phyloP scores from a whole-genome alignment of 2,329 filamentous ascomycete species.

The Aspergillus cejpii region DNA sequence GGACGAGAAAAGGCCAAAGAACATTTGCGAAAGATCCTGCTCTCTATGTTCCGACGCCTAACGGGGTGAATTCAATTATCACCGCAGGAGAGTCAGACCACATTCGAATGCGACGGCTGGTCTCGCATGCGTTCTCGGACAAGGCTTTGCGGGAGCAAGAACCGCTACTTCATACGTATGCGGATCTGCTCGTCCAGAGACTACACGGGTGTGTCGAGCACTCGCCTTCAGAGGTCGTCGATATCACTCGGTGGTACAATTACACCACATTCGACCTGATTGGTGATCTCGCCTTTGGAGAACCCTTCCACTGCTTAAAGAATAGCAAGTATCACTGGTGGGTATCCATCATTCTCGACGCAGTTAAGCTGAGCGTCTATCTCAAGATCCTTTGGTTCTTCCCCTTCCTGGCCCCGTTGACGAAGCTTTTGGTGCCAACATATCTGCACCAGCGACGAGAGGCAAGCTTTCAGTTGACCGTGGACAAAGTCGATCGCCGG shows the following conservation, averaged over 20 bases:
- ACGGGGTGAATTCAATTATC: conserved; percentile 12
- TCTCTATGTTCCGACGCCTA: conserved; percentile 18
- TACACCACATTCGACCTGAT: conserved; percentile 39
- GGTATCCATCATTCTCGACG: conserved; percentile 32
- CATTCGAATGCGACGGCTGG: conserved; percentile 21
- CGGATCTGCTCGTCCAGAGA: conserved; percentile 22
- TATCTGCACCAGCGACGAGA: conserved; percentile 9
- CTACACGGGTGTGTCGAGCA: conserved; percentile 9
- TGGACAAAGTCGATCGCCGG: conserved; percentile 23
- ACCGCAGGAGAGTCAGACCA: conserved; percentile 21
- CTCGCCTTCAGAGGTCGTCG: conserved; percentile 9
- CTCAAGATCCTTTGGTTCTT: conserved; percentile 9
- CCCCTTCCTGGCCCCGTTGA: conserved; percentile 17
- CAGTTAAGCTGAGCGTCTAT: conserved; percentile 4
- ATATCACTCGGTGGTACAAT: conserved; percentile 33
- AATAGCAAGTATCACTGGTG: conserved; percentile 34
- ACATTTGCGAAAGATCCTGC: conserved; percentile 25
- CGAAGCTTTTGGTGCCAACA: conserved; percentile 5
- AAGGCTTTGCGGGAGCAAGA: conserved; percentile 24
- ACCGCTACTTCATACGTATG: conserved; percentile 11
- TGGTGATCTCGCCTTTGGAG: conserved; percentile 38
- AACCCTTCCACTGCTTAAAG: conserved; percentile 36
- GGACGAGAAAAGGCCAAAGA: conserved; percentile 11
- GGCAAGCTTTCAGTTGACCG: conserved; percentile 11
- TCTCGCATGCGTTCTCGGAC: conserved; percentile 32